These are phyloP conservation scores for Debaryomyces tyrocola DNA, from an alignment of 805 yeast genomes.

Conservation along the genomic window DNA sequence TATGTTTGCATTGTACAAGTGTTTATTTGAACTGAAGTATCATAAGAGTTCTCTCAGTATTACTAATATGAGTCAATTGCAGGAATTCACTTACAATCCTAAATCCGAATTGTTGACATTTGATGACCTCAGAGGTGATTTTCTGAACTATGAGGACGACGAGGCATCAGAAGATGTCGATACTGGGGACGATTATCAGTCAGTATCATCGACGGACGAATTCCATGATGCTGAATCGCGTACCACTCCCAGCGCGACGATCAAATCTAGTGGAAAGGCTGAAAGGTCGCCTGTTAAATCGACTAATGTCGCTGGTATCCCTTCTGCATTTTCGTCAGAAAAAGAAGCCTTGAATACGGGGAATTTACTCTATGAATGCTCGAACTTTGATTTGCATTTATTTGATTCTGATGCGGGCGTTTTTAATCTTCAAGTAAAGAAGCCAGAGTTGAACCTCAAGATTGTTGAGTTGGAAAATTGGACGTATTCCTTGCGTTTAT, in stretches of 20 bases:
- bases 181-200: constrained; percentile 10
- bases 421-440: constrained; percentile 45
- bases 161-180: constrained; percentile 8
- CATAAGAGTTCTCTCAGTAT: constrained; percentile 50
- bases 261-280: neutral
- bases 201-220: constrained; percentile 13
- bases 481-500: constrained; percentile 53
- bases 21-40: constrained; percentile 77
- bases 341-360: constrained; percentile 7
- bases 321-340: neutral
- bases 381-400: constrained; percentile 47
- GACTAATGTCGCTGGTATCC: neutral
- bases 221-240: constrained; percentile 12
- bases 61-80: constrained; percentile 44
- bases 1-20: constrained; percentile 56
- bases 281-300: neutral
- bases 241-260: neutral
- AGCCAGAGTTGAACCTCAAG: constrained; percentile 25
- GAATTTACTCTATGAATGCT: constrained; percentile 15
- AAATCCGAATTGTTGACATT: constrained; percentile 19
- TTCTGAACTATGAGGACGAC: constrained; percentile 12
- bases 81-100: constrained; percentile 53
- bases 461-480: constrained; percentile 50
- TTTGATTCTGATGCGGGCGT: constrained; percentile 53
- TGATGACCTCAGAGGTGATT: constrained; percentile 18